These are phyloP conservation scores for Neonectria coccinea DNA, from an alignment of 2,329 filamentous ascomycete genomes.

Conservation along the genomic window DNA sequence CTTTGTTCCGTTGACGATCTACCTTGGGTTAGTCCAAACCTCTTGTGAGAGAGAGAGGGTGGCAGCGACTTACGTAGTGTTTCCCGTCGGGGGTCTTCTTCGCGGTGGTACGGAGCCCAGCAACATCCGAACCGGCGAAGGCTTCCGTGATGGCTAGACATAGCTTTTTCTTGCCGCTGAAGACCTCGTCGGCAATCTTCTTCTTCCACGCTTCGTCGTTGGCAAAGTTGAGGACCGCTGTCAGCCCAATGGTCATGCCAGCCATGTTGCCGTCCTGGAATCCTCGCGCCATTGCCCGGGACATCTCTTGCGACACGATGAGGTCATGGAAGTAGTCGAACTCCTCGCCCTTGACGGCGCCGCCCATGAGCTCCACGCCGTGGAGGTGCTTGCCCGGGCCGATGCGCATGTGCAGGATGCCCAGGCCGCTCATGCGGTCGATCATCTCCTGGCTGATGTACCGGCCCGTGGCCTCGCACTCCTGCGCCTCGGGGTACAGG, in stretches of 20 bases:
- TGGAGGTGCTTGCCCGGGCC: conserved; percentile 86
- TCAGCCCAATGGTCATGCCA: conserved; percentile 85
- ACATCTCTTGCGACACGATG: conserved; percentile 79
- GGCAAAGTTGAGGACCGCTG: conserved; percentile 84
- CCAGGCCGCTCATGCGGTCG: conserved; percentile 79
- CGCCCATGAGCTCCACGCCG: conserved; percentile 74
- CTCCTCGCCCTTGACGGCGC: conserved; percentile 79
- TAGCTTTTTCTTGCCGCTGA: conserved; percentile 87
- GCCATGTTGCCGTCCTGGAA: conserved; percentile 91
- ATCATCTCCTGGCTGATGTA: conserved; percentile 80
- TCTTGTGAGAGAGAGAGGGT: conserved; percentile 18
- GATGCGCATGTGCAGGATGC: conserved; percentile 83
- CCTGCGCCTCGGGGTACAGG: conserved; percentile 78
- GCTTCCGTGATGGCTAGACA: conserved; percentile 90
- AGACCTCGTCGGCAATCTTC: conserved; percentile 76
- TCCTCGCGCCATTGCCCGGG: conserved; percentile 77
- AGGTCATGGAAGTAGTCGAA: conserved; percentile 92
- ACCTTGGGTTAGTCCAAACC: conserved; percentile 1
- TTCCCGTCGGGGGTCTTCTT: conserved; percentile 80
- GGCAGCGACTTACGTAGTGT: conserved; percentile 68
- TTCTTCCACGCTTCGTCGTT: conserved; percentile 74
- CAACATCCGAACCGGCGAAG: conserved; percentile 84
- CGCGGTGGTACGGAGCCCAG: conserved; percentile 82
- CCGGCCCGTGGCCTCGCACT: conserved; percentile 79
- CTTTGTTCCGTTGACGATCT: conserved; percentile 77